Conservation (phyloP, 106 monocot genomes). For the Dendrobium chrysotoxum region DNA sequence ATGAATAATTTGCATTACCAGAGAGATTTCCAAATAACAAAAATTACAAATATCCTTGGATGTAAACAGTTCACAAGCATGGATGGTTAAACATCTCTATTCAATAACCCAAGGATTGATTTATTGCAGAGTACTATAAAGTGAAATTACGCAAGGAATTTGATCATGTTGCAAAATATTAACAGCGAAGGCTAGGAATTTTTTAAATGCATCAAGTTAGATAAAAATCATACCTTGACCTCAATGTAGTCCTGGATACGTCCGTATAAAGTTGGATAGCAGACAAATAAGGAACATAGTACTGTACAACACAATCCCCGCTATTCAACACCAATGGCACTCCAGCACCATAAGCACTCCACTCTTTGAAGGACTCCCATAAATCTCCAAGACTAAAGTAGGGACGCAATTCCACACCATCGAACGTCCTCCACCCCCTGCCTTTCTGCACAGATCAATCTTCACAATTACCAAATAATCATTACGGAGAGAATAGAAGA, state of each 20-base stretch:
- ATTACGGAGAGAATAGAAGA: background rate
- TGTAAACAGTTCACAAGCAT: background rate
- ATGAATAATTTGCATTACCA: background rate
- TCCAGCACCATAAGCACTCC: constrained; percentile 56
- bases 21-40: background rate
- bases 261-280: constrained; percentile 36
- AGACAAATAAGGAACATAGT: constrained; percentile 48
- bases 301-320: constrained; percentile 35
- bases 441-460: constrained; percentile 23
- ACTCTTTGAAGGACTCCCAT: constrained; percentile 69
- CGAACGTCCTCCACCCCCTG: constrained; percentile 33
- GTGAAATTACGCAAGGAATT: background rate
- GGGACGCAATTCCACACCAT: constrained; percentile 20
- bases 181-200: background rate
- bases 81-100: background rate
- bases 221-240: constrained; percentile 22
- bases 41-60: background rate
- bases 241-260: constrained; percentile 22
- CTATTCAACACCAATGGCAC: constrained; percentile 39
- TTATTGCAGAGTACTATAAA: background rate
- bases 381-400: constrained; percentile 68
- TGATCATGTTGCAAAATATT: too few relatives aligned
- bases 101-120: background rate
- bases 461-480: background rate
- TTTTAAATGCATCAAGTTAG: background rate